phyloP scores from a whole-genome alignment of 1,139 yeast genomes.

The Pichia sp. region DNA sequence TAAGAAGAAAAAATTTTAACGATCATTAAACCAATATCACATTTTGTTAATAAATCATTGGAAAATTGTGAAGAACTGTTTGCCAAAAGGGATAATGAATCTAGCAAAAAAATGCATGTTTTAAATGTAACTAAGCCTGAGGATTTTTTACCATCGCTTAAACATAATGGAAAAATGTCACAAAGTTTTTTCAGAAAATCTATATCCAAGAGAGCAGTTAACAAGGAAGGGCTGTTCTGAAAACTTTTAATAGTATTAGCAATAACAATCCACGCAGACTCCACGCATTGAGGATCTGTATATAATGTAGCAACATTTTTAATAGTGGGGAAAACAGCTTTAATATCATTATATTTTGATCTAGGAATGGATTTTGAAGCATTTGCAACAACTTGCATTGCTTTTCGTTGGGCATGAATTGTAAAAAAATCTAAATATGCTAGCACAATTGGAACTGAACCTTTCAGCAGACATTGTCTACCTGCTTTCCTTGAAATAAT shows the following conservation, averaged over 20 bases:
- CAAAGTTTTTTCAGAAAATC: slow-evolving; percentile 31
- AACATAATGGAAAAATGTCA: slow-evolving; percentile 23
- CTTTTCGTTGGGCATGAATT: slow-evolving; percentile 81
- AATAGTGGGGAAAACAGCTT: slow-evolving; percentile 55
- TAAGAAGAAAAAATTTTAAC: slow-evolving; percentile 35
- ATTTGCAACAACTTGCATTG: slow-evolving; percentile 71
- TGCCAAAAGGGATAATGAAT: slow-evolving; percentile 37
- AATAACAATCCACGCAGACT: slow-evolving; percentile 62
- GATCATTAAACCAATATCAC: slow-evolving; percentile 39
- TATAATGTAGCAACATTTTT: slow-evolving; percentile 56
- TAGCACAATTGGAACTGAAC: slow-evolving; percentile 63
- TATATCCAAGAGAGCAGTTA: slow-evolving; percentile 41
- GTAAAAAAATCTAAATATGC: slow-evolving; percentile 84
- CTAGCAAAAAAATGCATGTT: slow-evolving; percentile 37
- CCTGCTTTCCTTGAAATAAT: slow-evolving; percentile 56
- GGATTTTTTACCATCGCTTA: slow-evolving; percentile 21
- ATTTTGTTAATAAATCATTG: slow-evolving; percentile 34
- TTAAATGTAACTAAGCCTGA: slow-evolving; percentile 24
- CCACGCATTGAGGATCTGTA: slow-evolving; percentile 58
- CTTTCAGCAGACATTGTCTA: slow-evolving; percentile 44
- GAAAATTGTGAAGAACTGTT: slow-evolving; percentile 40
- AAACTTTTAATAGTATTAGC: slow-evolving; percentile 57
- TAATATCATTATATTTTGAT: slow-evolving; percentile 41
- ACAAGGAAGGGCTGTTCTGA: slow-evolving; percentile 36
- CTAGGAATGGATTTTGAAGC: slow-evolving; percentile 50